Percentiles rank a stretch among this genome's conserved stretches.
These are phyloP conservation scores for Phylloporus arenicola DNA, from an alignment of 768 basidiomycete species.

Conservation along the genomic window DNA sequence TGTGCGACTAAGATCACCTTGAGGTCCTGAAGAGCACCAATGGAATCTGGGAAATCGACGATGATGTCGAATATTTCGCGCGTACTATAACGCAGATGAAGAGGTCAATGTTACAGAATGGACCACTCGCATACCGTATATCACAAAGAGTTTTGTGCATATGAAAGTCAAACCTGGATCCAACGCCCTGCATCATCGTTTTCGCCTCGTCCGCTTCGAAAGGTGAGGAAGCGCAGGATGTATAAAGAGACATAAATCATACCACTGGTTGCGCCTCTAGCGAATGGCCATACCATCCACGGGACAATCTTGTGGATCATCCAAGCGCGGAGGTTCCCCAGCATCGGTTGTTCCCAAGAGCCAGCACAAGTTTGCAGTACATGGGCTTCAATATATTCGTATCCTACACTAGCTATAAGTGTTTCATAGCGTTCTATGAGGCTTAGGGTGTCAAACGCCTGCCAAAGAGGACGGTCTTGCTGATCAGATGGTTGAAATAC, in stretches of 20 bases:
- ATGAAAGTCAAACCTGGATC: conserved; percentile 85
- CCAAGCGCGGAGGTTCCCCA: conserved; percentile 63
- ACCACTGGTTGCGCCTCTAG: conserved; percentile 57
- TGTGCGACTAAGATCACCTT: conserved; percentile 41
- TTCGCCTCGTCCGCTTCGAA: conserved; percentile 62
- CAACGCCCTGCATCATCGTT: conserved; percentile 67
- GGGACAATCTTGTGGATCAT: conserved; percentile 75
- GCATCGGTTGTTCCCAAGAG: conserved; percentile 63
- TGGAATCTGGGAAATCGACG: conserved; percentile 87
- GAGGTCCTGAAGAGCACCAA: conserved; percentile 79
- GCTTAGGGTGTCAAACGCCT: conserved; percentile 62
- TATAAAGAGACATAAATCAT: conserved; percentile 17
- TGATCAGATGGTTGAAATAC: conserved; percentile 23
- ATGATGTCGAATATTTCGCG: conserved; percentile 95
- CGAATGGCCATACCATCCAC: conserved; percentile 83
- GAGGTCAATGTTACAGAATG: neutral
- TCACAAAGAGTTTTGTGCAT: conserved; percentile 89
- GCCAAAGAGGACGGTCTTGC: conserved; percentile 43
- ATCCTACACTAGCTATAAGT: conserved; percentile 77
- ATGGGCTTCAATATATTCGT: conserved; percentile 76
- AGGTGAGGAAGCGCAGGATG: conserved; percentile 3
- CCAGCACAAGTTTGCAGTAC: conserved; percentile 61
- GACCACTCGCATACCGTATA: conserved; percentile 54
- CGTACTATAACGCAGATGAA: conserved; percentile 37
- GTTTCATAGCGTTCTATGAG: conserved; percentile 80